Base-by-base conservation (phyloP, 345 rosid species). In the Hevea brasiliensis region DNA sequence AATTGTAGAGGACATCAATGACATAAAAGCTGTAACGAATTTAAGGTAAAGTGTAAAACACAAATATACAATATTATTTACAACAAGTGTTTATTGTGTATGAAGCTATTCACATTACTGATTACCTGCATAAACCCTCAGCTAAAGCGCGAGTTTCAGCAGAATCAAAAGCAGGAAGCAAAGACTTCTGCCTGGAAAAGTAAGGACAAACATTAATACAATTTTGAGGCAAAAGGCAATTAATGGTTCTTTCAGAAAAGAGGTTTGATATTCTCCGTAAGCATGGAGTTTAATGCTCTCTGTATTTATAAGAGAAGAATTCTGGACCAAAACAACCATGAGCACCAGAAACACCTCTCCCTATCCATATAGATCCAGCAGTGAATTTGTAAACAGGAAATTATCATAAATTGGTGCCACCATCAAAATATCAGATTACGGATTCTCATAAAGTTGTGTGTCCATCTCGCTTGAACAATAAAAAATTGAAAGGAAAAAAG, bases 151-250 rank as follows among this genome's bases (percentile, higher is more conserved):
- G 93, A 65, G 86, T 86, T 76, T 94, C 99, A 15, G 89, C 95
- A 70, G 97, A 86, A 73, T 95, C 99, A 76, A 95, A 87, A 67
- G 89, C 79, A 72, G 99, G 99, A 78, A 95, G 88, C 82, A 95
- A 86, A 6, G 98, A 62, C 86, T 82, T 95, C 65, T 82, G 87
- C 77, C 99, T 95, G 88, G 56, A 86, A 60, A 68, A 57, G 58
- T 4, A 12, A 65, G 60, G 58, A 72, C 27, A 48, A 24, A 55
- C 29, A 23, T 68, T 40, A 75, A 60, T 8, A 24, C 24, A 67
- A 5, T 45, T 59, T 66, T 53, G 32, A 68, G n/a, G 32, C 37
- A 68, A 66, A 41, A 47, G 27, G 41, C 58, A 71, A 42, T 11
- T 48, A 13, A 32, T 18, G 17, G 6, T 35, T 54, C 51, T 60